A percentile compares a stretch with the other conserved stretches of the same genome.
Evolutionary conservation across 2,329 filamentous ascomycete species (phyloP).

Genomic region (Huntiella abstrusa): DNA sequence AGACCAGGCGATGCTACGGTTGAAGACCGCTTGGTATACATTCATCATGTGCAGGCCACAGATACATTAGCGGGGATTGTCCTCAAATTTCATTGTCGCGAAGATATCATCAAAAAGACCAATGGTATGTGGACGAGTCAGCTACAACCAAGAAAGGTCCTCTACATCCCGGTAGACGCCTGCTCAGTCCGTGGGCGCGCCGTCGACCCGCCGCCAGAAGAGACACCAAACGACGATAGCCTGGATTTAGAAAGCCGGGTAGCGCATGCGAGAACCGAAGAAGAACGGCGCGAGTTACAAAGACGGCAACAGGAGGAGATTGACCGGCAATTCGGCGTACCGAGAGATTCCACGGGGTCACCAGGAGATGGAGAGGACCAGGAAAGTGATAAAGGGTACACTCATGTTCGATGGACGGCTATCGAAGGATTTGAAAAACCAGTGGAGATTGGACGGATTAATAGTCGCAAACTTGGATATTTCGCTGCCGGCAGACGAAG

Average conservation of each 20-base stretch:
- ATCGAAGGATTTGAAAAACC: slow-evolving; percentile 50
- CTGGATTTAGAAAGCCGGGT: background rate
- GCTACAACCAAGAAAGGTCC: slow-evolving; percentile 63
- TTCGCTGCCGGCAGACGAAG: slow-evolving; percentile 68
- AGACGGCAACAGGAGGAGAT: slow-evolving; percentile 7
- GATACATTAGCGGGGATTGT: slow-evolving; percentile 87
- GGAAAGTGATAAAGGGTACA: slow-evolving; percentile 46
- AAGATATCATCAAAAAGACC: slow-evolving; percentile 64
- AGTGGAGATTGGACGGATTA: slow-evolving; percentile 71
- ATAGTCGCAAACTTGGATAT: slow-evolving; percentile 65
- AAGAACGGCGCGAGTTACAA: slow-evolving; percentile 7
- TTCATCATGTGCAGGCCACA: slow-evolving; percentile 63
- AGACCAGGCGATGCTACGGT: slow-evolving; percentile 25
- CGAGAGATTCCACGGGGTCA: too few relatives aligned
- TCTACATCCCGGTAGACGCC: slow-evolving; percentile 75
- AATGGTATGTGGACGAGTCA: slow-evolving; percentile 94
- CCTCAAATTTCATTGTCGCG: slow-evolving; percentile 73
- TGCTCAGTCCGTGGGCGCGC: slow-evolving; percentile 65
- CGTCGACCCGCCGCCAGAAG: slow-evolving; percentile 30
- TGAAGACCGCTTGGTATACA: slow-evolving; percentile 67
- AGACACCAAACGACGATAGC: background rate
- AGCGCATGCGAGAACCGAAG: background rate
- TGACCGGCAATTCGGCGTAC: slow-evolving; percentile 3
- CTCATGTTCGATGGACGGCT: slow-evolving; percentile 75
- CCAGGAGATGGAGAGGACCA: too few relatives aligned